Conservation (phyloP, 768 basidiomycete species). For the Hypsizygus marmoreus region DNA sequence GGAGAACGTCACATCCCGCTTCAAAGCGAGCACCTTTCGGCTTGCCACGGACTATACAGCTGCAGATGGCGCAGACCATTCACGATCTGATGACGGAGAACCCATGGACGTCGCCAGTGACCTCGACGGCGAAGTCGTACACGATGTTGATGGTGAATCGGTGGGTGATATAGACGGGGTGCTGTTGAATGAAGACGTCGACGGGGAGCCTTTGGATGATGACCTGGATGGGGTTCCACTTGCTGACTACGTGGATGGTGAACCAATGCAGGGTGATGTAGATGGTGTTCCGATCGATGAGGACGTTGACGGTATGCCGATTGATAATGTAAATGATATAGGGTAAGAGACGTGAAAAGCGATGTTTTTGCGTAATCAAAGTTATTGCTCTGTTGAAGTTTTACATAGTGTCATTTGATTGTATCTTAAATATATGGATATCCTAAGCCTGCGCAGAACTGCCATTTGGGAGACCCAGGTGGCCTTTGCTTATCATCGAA, state of each 20-base stretch:
- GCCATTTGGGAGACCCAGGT: too few relatives aligned
- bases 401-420: too few relatives aligned
- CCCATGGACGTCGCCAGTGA: slow-evolving; percentile 39
- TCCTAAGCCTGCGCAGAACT: too few relatives aligned
- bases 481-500: too few relatives aligned
- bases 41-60: slow-evolving; percentile 58
- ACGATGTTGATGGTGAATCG: slow-evolving; percentile 49
- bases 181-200: slow-evolving; percentile 45
- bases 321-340: slow-evolving; percentile 14
- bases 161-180: slow-evolving; percentile 33
- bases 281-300: slow-evolving; percentile 39
- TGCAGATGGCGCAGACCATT: slow-evolving; percentile 18
- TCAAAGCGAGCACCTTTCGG: slow-evolving; percentile 80
- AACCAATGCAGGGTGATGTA: slow-evolving; percentile 38
- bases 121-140: slow-evolving; percentile 44
- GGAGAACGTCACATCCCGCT: slow-evolving; percentile 54
- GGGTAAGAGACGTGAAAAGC: too few relatives aligned
- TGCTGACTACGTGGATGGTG: slow-evolving; percentile 48
- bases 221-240: slow-evolving; percentile 26
- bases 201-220: slow-evolving; percentile 42
- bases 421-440: too few relatives aligned
- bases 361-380: too few relatives aligned
- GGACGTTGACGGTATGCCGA: slow-evolving; percentile 25
- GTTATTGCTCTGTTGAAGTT: too few relatives aligned
- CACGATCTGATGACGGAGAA: slow-evolving; percentile 26